phyloP scores from a whole-genome alignment of 176 grass and related monocot species.

The Aegilops umbellulata region DNA sequence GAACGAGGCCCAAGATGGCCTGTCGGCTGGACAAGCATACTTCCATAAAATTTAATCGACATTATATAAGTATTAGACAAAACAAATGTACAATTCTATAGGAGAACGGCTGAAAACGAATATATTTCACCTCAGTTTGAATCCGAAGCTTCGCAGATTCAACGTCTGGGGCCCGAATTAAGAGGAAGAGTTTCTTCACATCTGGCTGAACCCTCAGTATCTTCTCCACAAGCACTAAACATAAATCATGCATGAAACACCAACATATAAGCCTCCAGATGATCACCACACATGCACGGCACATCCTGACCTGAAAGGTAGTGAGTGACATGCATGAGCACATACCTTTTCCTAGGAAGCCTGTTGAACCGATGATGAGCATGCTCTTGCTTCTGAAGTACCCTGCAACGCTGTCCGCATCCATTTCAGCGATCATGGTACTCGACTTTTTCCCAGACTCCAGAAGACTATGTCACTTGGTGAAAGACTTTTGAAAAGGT shows the following conservation, averaged over 20 bases:
- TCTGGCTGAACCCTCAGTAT: too few species aligned
- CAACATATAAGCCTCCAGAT: neutral
- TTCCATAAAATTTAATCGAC: too few species aligned
- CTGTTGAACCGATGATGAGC: neutral
- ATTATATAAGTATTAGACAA: too few species aligned
- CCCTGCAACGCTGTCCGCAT: neutral
- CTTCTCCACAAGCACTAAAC: neutral
- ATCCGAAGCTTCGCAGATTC: too few species aligned
- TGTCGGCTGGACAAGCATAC: too few species aligned
- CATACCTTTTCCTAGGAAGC: neutral
- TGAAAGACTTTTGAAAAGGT: too few species aligned
- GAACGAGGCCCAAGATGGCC: too few species aligned
- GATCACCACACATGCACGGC: neutral
- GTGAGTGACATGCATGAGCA: neutral
- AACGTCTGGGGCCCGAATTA: too few species aligned
- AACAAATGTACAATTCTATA: too few species aligned
- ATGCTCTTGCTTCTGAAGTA: neutral
- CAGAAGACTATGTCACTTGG: neutral
- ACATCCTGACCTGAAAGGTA: neutral
- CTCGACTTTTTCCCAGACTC: neutral
- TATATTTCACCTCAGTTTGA: too few species aligned
- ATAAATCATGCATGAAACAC: neutral
- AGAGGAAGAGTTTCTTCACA: too few species aligned
- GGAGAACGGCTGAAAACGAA: too few species aligned
- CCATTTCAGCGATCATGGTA: neutral